A percentile compares a stretch with the other conserved stretches of the same genome.
These are phyloP conservation scores for Pichia sp. DNA, from an alignment of 1,139 yeast genomes.

Conservation along the genomic window DNA sequence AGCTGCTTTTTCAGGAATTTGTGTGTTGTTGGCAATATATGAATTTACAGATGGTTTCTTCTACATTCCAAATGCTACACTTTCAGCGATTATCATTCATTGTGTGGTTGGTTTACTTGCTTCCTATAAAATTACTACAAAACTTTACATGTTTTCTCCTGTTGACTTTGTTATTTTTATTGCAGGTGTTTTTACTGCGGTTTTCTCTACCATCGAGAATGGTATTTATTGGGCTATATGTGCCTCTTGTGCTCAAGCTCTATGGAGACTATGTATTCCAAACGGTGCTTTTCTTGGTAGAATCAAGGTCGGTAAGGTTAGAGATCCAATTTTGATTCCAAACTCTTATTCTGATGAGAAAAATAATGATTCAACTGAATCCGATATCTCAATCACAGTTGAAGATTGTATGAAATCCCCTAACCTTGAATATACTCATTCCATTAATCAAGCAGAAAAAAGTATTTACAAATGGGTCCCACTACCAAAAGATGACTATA, in stretches of 20 bases:
- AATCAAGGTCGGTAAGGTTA: conserved; percentile 57
- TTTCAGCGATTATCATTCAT: conserved; percentile 82
- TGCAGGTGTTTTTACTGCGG: conserved; percentile 70
- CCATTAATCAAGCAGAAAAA: not conserved
- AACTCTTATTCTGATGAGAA: not conserved
- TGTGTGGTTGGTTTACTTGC: conserved; percentile 86
- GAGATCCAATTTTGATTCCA: conserved; percentile 37
- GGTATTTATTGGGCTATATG: conserved; percentile 88
- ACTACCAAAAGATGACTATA: conserved; percentile 37
- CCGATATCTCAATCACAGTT: not conserved
- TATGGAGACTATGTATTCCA: conserved; percentile 73
- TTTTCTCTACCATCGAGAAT: conserved; percentile 72
- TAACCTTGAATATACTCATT: not conserved
- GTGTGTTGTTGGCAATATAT: conserved; percentile 79
- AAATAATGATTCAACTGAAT: not conserved
- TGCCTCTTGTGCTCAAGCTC: conserved; percentile 68
- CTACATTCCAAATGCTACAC: conserved; percentile 83
- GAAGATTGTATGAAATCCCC: not conserved
- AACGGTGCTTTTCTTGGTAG: conserved; percentile 77
- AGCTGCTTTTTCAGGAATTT: conserved; percentile 82
- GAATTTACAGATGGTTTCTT: conserved; percentile 75
- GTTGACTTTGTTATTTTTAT: conserved; percentile 69
- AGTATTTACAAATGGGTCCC: conserved; percentile 71
- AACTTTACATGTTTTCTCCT: conserved; percentile 70
- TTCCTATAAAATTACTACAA: conserved; percentile 60